phyloP scores from a whole-genome alignment of 805 yeast species.

The Zygosaccharomyces gambellarensis region DNA sequence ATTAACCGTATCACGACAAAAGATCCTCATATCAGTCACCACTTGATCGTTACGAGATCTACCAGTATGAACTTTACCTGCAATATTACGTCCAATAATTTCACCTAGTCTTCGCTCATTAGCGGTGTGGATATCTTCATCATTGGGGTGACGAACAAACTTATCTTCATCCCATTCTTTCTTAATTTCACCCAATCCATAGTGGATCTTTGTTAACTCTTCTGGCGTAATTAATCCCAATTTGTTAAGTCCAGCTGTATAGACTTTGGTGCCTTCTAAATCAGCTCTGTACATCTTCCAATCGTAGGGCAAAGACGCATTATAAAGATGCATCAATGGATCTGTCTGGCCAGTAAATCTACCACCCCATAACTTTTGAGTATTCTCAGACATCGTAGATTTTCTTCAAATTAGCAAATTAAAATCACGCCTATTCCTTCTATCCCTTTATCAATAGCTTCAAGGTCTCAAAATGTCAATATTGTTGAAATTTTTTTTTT shows the following conservation, averaged over 20 bases:
- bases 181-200: slow-evolving; percentile 67
- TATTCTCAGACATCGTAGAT: slow-evolving; percentile 24
- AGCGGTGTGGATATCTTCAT: slow-evolving; percentile 98
- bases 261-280: slow-evolving; percentile 87
- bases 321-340: slow-evolving; percentile 95
- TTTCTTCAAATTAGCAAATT: background rate
- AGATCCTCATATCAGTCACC: slow-evolving; percentile 97
- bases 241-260: slow-evolving; percentile 80
- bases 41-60: slow-evolving; percentile 98
- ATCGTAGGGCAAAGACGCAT: slow-evolving; percentile 95
- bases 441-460: background rate
- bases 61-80: slow-evolving; percentile 99
- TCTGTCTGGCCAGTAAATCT: slow-evolving; percentile 96
- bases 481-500: background rate
- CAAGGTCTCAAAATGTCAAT: background rate
- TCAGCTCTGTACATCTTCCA: slow-evolving; percentile 93
- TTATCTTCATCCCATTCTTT: slow-evolving; percentile 83
- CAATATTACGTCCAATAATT: slow-evolving; percentile 84
- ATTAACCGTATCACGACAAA: slow-evolving; percentile 70
- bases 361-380: slow-evolving; percentile 93
- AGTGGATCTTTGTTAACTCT: slow-evolving; percentile 76
- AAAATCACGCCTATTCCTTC: background rate
- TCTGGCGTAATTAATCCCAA: slow-evolving; percentile 66
- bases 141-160: slow-evolving; percentile 40
- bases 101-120: slow-evolving; percentile 97